A percentile compares a stretch with the other conserved stretches of the same genome.
phyloP scores from a whole-genome alignment of 2,329 filamentous ascomycete species.

The Botrytis deweyae region DNA sequence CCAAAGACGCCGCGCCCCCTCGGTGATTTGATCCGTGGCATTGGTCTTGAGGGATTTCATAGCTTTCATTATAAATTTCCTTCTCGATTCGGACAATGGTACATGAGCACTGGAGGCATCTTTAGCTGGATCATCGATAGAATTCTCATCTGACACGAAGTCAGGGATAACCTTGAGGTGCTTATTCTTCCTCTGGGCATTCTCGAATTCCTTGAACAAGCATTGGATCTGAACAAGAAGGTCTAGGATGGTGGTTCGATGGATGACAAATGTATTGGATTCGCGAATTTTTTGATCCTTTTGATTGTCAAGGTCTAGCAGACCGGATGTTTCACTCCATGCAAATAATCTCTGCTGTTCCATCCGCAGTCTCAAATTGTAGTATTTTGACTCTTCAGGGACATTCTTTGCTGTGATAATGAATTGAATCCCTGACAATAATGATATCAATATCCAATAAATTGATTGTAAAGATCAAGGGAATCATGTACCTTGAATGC shows the following conservation, averaged over 20 bases:
- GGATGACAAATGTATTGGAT: slow-evolving; percentile 50
- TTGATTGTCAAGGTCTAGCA: slow-evolving; percentile 45
- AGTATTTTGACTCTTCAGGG: slow-evolving; percentile 49
- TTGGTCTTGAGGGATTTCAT: slow-evolving; percentile 44
- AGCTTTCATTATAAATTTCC: slow-evolving; percentile 47
- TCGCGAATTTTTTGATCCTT: slow-evolving; percentile 46
- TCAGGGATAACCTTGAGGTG: slow-evolving; percentile 41
- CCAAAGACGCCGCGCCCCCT: slow-evolving; percentile 38
- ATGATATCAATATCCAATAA: slow-evolving; percentile 20
- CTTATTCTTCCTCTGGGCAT: slow-evolving; percentile 44
- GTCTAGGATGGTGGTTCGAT: slow-evolving; percentile 51
- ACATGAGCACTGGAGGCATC: slow-evolving; percentile 48
- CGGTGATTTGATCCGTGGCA: slow-evolving; percentile 38
- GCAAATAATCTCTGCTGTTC: slow-evolving; percentile 51
- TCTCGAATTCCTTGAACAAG: slow-evolving; percentile 48
- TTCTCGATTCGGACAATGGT: slow-evolving; percentile 45
- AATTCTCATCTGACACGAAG: slow-evolving; percentile 34
- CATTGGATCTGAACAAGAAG: slow-evolving; percentile 49
- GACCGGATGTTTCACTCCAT: slow-evolving; percentile 51
- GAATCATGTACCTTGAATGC: slow-evolving; percentile 44
- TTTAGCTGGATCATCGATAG: slow-evolving; percentile 42
- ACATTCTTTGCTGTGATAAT: slow-evolving; percentile 49
- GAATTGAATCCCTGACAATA: slow-evolving; percentile 46
- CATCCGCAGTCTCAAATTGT: slow-evolving; percentile 50
- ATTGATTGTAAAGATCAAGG: slow-evolving; percentile 6